Conservation (phyloP, 495 filamentous ascomycete genomes). For the Podospora didyma region DNA sequence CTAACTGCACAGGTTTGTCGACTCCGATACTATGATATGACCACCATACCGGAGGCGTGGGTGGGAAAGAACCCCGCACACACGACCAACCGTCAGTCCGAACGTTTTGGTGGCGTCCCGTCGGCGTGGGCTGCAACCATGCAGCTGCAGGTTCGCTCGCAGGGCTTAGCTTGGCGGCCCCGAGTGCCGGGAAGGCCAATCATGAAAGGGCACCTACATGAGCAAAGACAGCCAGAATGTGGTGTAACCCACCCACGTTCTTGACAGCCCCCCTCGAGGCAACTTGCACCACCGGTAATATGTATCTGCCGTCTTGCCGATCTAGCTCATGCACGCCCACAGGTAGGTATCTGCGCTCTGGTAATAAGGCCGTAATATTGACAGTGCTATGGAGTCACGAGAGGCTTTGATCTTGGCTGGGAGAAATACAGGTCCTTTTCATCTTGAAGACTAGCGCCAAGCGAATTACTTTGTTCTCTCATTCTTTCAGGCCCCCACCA, state of each 20-base stretch:
- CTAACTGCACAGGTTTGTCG: background rate
- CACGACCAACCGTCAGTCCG: background rate
- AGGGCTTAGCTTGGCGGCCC: background rate
- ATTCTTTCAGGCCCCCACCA: background rate
- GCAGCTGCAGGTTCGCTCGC: background rate
- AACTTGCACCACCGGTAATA: too few species aligned
- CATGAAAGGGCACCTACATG: too few species aligned
- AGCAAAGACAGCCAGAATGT: too few species aligned
- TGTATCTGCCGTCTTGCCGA: too few species aligned
- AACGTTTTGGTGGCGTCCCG: background rate
- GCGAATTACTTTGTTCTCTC: background rate
- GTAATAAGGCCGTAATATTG: background rate
- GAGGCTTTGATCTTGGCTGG: too few species aligned
- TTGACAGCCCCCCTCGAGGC: too few species aligned
- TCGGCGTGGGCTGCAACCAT: slow-evolving; percentile 8
- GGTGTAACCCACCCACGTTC: too few species aligned
- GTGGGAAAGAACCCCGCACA: background rate
- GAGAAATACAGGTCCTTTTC: too few species aligned
- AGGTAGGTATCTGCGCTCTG: too few species aligned
- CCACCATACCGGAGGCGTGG: background rate
- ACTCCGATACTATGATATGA: too few species aligned
- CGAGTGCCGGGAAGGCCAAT: background rate
- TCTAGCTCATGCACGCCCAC: too few species aligned
- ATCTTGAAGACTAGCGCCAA: background rate
- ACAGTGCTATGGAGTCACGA: background rate